Percentiles rank a stretch among this genome's conserved stretches.
Conservation (phyloP, 768 basidiomycete genomes). For the Tremella mesenterica region DNA sequence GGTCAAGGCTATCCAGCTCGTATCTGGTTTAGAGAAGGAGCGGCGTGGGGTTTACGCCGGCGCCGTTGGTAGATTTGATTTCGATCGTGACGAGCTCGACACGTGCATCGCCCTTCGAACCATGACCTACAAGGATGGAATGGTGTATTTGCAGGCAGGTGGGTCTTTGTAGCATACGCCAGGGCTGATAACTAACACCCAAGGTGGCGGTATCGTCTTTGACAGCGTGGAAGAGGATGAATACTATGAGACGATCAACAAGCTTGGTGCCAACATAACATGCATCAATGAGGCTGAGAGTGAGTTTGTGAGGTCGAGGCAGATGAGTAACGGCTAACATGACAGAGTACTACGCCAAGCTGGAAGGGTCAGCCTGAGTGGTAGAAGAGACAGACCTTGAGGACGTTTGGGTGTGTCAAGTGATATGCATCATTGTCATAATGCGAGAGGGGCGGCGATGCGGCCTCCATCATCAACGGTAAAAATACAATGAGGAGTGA, state of each 20-base stretch:
- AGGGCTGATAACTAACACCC: no score
- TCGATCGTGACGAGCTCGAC: constrained; percentile 78
- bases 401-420: no score
- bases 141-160: constrained; percentile 80
- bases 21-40: constrained; percentile 77
- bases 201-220: constrained; percentile 95
- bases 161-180: no score
- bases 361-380: constrained; percentile 1
- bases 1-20: constrained; percentile 92
- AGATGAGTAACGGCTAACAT: not conserved
- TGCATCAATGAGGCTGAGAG: constrained; percentile 83
- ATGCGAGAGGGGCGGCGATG: no score
- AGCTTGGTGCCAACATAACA: constrained; percentile 73
- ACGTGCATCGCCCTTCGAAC: constrained; percentile 98
- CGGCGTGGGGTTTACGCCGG: constrained; percentile 91
- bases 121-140: constrained; percentile 90
- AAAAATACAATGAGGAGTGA: no score
- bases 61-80: constrained; percentile 96
- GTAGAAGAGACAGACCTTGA: no score
- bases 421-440: no score
- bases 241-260: constrained; percentile 90
- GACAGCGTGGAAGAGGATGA: constrained; percentile 98
- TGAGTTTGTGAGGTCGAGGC: constrained; percentile 37
- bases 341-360: constrained; percentile 5
- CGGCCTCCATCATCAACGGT: no score